Evolutionary conservation across 75 land plant species (phyloP), one percentile per base, ranked within the genome.

Genomic region (Ceratopteris richardii): DNA sequence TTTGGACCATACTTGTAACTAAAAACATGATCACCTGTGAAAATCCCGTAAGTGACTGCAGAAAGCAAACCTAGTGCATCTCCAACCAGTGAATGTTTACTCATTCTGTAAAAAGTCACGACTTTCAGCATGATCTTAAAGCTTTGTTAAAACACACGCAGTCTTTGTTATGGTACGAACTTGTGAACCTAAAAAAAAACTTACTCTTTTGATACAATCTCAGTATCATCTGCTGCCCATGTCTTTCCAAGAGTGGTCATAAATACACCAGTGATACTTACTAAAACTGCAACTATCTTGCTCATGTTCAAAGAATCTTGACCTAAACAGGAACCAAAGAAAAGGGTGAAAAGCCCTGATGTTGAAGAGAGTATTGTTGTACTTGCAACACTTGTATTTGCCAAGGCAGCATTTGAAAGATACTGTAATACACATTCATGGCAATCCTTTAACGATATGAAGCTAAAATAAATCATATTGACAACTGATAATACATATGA

Each of bases 191-290:
- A 1, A 36, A 58, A 26, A 31, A 51, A 60, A 57, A 39, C 60
- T 68, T 76, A 82, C 86, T 61, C 58, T 19, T 74, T 55, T 60
- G 76, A 27, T 47, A 44, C 71, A 24, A 77, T 31, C 54, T 73
- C 40, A 13, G 78, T 58, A 5, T 88, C 95, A 76, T 93, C 90
- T 21, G 78, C 51, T 1, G 98, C 84, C 98, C 98, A 93, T 28
- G 98, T 93, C 76, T 88, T 88, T 26, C 98, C 98, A 30, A 93
- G 63, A 51, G 98, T 93, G 51, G 98, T 93, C 98, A 93, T 93
- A 36, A 63, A 82, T 60, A 93, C 98, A 51, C 98, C 98, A 59
- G 86, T 81, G 68, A 93, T 80, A 62, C 87, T 88, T 18, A 93
- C 81, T 64, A 93, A 76, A n/a, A 87, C 97, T 41, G 97, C 80